Evolutionary conservation across 495 filamentous ascomycete genomes (phyloP).

Genomic region (Penicillium atrosanguineum): DNA sequence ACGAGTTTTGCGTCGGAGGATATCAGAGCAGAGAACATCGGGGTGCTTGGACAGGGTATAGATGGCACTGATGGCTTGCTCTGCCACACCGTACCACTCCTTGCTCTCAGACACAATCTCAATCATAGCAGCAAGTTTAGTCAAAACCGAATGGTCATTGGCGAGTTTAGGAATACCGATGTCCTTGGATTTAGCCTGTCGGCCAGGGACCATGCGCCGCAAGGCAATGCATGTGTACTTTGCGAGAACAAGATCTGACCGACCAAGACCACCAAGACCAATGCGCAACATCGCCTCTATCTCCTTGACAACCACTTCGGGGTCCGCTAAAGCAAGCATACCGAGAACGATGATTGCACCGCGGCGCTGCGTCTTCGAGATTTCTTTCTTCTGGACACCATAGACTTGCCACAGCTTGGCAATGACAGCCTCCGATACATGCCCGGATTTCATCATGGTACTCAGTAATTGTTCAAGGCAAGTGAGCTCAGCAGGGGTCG

Average conservation of each 20-base stretch:
- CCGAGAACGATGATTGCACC: slow-evolving; percentile 95
- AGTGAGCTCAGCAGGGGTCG: slow-evolving; percentile 89
- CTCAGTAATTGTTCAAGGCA: slow-evolving; percentile 91
- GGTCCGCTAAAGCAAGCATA: slow-evolving; percentile 91
- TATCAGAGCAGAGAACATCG: slow-evolving; percentile 88
- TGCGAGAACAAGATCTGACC: slow-evolving; percentile 79
- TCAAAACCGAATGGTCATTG: slow-evolving; percentile 87
- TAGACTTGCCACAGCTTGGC: slow-evolving; percentile 98
- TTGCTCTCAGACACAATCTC: slow-evolving; percentile 84
- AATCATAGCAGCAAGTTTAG: slow-evolving; percentile 74
- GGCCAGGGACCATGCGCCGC: slow-evolving; percentile 80
- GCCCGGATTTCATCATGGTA: slow-evolving; percentile 94
- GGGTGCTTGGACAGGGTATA: slow-evolving; percentile 94
- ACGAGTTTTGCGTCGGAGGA: slow-evolving; percentile 82
- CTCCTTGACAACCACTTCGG: slow-evolving; percentile 88
- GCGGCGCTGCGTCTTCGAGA: slow-evolving; percentile 85
- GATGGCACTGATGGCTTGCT: slow-evolving; percentile 94
- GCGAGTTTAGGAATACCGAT: slow-evolving; percentile 73
- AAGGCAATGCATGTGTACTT: slow-evolving; percentile 94
- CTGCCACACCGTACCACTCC: slow-evolving; percentile 97
- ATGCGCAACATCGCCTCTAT: slow-evolving; percentile 92
- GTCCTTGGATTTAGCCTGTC: slow-evolving; percentile 68
- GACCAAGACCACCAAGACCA: slow-evolving; percentile 77
- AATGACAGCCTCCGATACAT: slow-evolving; percentile 81
- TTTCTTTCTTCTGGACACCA: slow-evolving; percentile 87